A percentile compares a stretch with the other conserved stretches of the same genome.
Evolutionary conservation across 2,329 filamentous ascomycete species (phyloP).

Genomic region (Diaporthe helianthi): DNA sequence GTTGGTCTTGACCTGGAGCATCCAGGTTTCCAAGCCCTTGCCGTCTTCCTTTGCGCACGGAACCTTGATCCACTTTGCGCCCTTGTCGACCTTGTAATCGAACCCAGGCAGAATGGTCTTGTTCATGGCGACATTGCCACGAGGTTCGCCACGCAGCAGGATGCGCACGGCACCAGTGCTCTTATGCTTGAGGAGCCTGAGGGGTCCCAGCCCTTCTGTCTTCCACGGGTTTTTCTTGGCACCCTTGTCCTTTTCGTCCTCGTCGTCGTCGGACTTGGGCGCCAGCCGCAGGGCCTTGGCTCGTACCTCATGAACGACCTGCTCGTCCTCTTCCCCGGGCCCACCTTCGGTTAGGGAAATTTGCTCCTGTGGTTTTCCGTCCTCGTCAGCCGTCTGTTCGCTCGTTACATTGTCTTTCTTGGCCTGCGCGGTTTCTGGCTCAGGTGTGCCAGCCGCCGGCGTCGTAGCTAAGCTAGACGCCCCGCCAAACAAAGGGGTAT

Average conservation of each 20-base stretch:
- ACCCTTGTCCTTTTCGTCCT: constrained; percentile 50
- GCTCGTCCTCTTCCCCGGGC: constrained; percentile 76
- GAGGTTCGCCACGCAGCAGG: constrained; percentile 76
- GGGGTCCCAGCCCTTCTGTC: constrained; percentile 72
- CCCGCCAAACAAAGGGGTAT: constrained; percentile 64
- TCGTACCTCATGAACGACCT: constrained; percentile 72
- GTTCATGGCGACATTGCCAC: constrained; percentile 78
- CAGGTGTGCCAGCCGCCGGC: constrained; percentile 64
- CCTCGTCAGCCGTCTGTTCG: constrained; percentile 57
- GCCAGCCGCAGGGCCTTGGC: constrained; percentile 73
- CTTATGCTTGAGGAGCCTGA: constrained; percentile 78
- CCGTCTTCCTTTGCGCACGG: constrained; percentile 64
- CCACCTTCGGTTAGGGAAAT: constrained; percentile 72
- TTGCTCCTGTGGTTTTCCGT: constrained; percentile 64
- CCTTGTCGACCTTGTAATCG: constrained; percentile 64
- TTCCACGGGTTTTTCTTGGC: constrained; percentile 64
- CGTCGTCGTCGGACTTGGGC: constrained; percentile 52
- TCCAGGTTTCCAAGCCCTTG: constrained; percentile 71
- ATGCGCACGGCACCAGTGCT: constrained; percentile 71
- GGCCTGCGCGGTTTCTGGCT: constrained; percentile 53
- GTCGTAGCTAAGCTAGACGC: constrained; percentile 68
- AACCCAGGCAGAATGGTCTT: constrained; percentile 66
- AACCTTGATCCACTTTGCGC: constrained; percentile 66
- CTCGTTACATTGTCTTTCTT: constrained; percentile 48
- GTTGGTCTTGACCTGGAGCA: constrained; percentile 73